These are phyloP conservation scores for Oryza brachyantha DNA, from an alignment of 176 grass and related monocot species.

Conservation along the genomic window DNA sequence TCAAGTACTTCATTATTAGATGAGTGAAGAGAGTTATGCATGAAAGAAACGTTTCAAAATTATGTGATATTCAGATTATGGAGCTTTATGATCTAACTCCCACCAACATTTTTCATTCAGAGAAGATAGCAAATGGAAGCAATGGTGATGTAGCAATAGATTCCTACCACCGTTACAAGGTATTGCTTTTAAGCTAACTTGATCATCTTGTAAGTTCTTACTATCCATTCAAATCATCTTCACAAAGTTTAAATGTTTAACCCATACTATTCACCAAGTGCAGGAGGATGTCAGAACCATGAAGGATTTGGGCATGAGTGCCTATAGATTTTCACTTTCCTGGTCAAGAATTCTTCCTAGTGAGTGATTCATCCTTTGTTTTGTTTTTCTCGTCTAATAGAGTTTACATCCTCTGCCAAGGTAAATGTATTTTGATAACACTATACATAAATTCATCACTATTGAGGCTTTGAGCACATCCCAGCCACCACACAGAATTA, in stretches of 20 bases:
- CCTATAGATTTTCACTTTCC: slow-evolving; percentile 86
- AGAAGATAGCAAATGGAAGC: slow-evolving; percentile 68
- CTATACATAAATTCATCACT: not conserved
- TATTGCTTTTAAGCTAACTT: slow-evolving; percentile 7
- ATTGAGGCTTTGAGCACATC: slow-evolving; percentile 12
- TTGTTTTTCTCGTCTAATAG: not conserved
- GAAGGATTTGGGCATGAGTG: slow-evolving; percentile 69
- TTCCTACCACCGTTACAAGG: slow-evolving; percentile 77
- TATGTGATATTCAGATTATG: not conserved
- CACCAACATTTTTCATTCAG: slow-evolving; percentile 30
- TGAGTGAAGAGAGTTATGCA: not conserved
- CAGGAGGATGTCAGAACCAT: slow-evolving; percentile 76
- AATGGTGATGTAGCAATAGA: slow-evolving; percentile 76
- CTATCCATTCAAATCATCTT: not conserved
- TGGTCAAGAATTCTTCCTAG: slow-evolving; percentile 84
- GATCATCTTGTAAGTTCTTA: not conserved
- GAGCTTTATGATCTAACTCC: not conserved
- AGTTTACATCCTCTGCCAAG: slow-evolving; percentile 4
- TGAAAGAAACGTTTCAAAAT: not conserved
- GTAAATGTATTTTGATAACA: slow-evolving; percentile 13
- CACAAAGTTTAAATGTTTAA: slow-evolving; percentile 16
- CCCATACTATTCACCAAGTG: slow-evolving; percentile 18
- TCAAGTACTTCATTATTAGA: not conserved
- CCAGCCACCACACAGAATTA: not conserved
- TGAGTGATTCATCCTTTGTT: slow-evolving; percentile 39